Base-by-base conservation (phyloP, 495 filamentous ascomycete genomes). In the Tuber microsphaerosporum region DNA sequence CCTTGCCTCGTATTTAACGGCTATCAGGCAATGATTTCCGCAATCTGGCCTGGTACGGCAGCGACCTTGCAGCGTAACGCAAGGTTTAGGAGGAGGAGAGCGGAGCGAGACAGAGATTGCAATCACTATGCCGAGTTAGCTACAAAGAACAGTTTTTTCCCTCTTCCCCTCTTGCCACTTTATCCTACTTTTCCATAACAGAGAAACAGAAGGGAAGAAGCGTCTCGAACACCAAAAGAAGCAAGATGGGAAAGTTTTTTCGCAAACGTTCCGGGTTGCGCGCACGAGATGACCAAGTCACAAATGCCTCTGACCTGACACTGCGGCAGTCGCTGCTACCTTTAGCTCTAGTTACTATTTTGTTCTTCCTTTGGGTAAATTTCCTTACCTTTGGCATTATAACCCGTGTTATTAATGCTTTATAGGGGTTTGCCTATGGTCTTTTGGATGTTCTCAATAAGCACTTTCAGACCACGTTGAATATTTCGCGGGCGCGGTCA, bases 381-480 rank as follows among this genome's bases (percentile, higher is more conserved):
- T 0, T 2, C 14, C 34, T 46, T 3, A 26, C 16, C 45, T 42
- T 34, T 61, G 20, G 5, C 2, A 71, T 22, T 19, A 69, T 37
- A 7, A 19, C 0, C 8, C 39, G 7, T 19, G 46, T 72, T 42
- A 43, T 42, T 75, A 31, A 69, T 19, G n/a, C 31, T 17, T 42
- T 22, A 2, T 70, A 81, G 80, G 81, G 81, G 9, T 82, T 86
- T 72, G 84, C 84, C 34, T 88, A 88, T 77, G 87, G 88, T 39
- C 83, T 89, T 8, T 84, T 89, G 34, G 87, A 88, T 81, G 85
- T 86, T 39, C 77, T 89, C 71, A 90, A 88, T 80, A 85, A 85
- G 17, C 84, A 87, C 72, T 89, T 89, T 81, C 87, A 89, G 71
- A 83, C 81, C 1, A 79, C 81, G 17, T 46, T 83, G 5, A 73